Percentiles rank a stretch among this genome's conserved stretches.
Conservation (phyloP, 176 grass and related monocot species). For the Musa itinerans region DNA sequence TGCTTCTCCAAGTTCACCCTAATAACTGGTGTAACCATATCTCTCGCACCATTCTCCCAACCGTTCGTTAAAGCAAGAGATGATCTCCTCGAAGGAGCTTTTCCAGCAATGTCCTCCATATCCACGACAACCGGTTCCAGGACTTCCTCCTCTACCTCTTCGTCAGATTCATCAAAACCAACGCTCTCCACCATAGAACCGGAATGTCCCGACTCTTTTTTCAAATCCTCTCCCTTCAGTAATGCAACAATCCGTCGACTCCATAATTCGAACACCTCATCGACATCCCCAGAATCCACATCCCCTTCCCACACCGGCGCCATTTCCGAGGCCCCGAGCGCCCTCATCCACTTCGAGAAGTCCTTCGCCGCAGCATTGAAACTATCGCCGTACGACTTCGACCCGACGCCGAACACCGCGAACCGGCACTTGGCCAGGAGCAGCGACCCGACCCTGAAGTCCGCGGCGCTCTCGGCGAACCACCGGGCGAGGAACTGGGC, state of each 20-base stretch:
- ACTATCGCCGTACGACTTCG: conserved; percentile 43
- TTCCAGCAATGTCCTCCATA: conserved; percentile 94
- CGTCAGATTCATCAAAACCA: conserved; percentile 24
- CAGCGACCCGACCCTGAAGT: conserved; percentile 64
- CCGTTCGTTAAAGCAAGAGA: conserved; percentile 20
- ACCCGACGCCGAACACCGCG: conserved; percentile 72
- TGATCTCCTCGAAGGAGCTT: conserved; percentile 43
- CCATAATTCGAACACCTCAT: conserved; percentile 53
- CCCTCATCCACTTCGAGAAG: conserved; percentile 72
- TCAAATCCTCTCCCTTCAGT: conserved; percentile 50
- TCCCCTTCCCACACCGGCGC: conserved; percentile 56
- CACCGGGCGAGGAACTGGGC: conserved; percentile 54
- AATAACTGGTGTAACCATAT: conserved; percentile 90
- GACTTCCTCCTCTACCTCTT: conserved; percentile 13
- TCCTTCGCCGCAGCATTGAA: conserved; percentile 67
- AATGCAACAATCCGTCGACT: conserved; percentile 40
- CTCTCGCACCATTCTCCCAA: conserved; percentile 41
- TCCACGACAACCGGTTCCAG: conserved; percentile 42
- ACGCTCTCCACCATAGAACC: conserved; percentile 16
- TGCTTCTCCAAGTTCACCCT: conserved; percentile 85
- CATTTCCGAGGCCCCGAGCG: conserved; percentile 66
- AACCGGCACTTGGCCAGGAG: conserved; percentile 57
- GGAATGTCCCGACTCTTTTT: conserved; percentile 4
- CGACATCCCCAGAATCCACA: conserved; percentile 56
- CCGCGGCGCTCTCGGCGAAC: conserved; percentile 46